Evolutionary conservation across 208 protist species (phyloP), one percentile per base, ranked within the genome.

Genomic region (Phytomonas francai): DNA sequence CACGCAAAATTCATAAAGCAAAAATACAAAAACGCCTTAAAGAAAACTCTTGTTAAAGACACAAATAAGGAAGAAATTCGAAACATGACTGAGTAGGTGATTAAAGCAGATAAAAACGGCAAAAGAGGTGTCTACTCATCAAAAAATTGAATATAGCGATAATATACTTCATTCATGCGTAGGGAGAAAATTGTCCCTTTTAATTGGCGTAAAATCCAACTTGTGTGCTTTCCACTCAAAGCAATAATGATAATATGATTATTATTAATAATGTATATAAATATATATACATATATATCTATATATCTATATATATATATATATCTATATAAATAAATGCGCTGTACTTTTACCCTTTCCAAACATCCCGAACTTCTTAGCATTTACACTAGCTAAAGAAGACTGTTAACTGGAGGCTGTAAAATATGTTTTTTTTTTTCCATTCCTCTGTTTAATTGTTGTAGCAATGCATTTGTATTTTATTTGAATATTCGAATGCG

Each of bases 241-340:
- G 14, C 16, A 63, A 25, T 45, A 63, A 36, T 63, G 30, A 25
- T 63, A 45, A 25, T 63, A 56, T 63, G 14, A 56, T 56, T 63
- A 56, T 56, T 45, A n/a, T n/a, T n/a, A n/a, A n/a, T n/a, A n/a
- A n/a, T n/a, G n/a, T n/a, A n/a, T n/a, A n/a, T n/a, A n/a, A 63
- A 36, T 63, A 45, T 56, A 72, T 25, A 59, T 73, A 9, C n/a
- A 12, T 49, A 62, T 63, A 28, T 64, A n/a, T 62, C 22, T 27
- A 51, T 28, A 14, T 62, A 49, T 67, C 42, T 64, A 49, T 28
- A 28, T 67, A 67, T 67, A 67, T 67, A 49, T 51, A 49, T 67
- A 67, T 62, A 49, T 28, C 12, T 64, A 49, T 67, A 62, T 49
- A 62, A 32, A 42, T 30, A 49, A 60, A 32, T 63, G 22, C 12